Percentiles rank a stretch among this genome's conserved stretches.
These are phyloP conservation scores for Leccinum aurantiacum DNA, from an alignment of 768 basidiomycete species.

Conservation along the genomic window DNA sequence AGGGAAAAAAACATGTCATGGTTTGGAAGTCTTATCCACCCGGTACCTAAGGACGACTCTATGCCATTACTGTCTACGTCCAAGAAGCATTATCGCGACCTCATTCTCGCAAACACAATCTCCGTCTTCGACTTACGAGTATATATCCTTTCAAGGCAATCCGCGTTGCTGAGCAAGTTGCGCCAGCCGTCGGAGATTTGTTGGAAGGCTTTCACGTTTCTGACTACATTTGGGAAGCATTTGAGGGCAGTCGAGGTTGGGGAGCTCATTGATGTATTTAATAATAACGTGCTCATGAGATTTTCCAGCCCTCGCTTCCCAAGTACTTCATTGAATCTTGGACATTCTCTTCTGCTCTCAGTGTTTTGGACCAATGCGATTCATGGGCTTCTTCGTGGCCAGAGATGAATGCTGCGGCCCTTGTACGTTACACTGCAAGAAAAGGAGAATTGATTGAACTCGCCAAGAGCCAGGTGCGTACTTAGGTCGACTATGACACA, in stretches of 20 bases:
- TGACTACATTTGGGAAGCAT: constrained; percentile 72
- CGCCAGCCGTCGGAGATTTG: constrained; percentile 70
- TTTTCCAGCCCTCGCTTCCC: constrained; percentile 49
- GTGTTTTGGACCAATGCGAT: constrained; percentile 78
- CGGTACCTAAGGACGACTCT: constrained; percentile 71
- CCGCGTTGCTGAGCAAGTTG: constrained; percentile 67
- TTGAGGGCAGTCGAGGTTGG: constrained; percentile 75
- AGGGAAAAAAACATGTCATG: constrained; percentile 85
- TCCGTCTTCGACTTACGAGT: constrained; percentile 92
- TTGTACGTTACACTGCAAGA: constrained; percentile 62
- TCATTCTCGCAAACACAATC: constrained; percentile 87
- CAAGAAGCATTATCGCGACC: constrained; percentile 85
- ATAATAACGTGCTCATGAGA: constrained; percentile 20
- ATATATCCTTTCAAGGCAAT: constrained; percentile 88
- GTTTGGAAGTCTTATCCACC: constrained; percentile 85
- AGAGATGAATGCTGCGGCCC: constrained; percentile 46
- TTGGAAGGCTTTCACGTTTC: constrained; percentile 68
- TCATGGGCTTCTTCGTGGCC: constrained; percentile 55
- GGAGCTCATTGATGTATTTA: constrained; percentile 1
- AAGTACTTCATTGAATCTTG: constrained; percentile 86
- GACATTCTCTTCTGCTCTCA: constrained; percentile 88
- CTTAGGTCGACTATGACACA: not conserved
- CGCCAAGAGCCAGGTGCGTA: constrained; percentile 77
- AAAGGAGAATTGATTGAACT: constrained; percentile 90
- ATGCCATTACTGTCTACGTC: constrained; percentile 71